phyloP scores from a whole-genome alignment of 306 rosid genomes.

The Neltuma alba region DNA sequence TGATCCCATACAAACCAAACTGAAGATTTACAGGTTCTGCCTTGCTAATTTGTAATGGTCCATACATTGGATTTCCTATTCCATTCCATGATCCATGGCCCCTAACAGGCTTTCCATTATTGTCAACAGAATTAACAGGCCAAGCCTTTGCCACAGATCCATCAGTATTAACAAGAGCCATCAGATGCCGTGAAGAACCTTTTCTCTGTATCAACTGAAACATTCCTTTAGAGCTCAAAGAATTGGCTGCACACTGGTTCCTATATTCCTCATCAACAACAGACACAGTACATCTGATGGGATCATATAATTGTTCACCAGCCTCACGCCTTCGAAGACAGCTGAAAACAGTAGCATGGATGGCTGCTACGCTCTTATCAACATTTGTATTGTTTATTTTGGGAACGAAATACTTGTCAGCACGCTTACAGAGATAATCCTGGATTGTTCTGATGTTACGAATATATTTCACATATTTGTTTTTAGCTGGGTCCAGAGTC shows the following conservation, averaged over 20 bases:
- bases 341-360: constrained; percentile 87
- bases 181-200: constrained; percentile 80
- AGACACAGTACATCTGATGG: constrained; percentile 59
- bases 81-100: constrained; percentile 48
- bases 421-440: constrained; percentile 82
- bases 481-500: constrained; percentile 85
- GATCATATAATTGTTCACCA: constrained; percentile 74
- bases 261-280: constrained; percentile 83
- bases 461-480: constrained; percentile 82
- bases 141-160: constrained; percentile 90
- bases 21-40: constrained; percentile 82
- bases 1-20: constrained; percentile 83
- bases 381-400: constrained; percentile 88
- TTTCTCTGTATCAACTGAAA: constrained; percentile 82
- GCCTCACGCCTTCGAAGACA: constrained; percentile 82
- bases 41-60: constrained; percentile 53
- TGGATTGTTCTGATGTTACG: constrained; percentile 85
- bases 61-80: constrained; percentile 51
- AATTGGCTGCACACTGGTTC: constrained; percentile 79
- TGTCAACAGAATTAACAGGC: constrained; percentile 76
- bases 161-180: constrained; percentile 86
- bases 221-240: constrained; percentile 87
- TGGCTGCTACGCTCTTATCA: constrained; percentile 90
- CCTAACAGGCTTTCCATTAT: constrained; percentile 62
- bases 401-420: constrained; percentile 89